Evolutionary conservation across 331 rosid genomes (phyloP).

Genomic region (Stylosanthes scabra): DNA sequence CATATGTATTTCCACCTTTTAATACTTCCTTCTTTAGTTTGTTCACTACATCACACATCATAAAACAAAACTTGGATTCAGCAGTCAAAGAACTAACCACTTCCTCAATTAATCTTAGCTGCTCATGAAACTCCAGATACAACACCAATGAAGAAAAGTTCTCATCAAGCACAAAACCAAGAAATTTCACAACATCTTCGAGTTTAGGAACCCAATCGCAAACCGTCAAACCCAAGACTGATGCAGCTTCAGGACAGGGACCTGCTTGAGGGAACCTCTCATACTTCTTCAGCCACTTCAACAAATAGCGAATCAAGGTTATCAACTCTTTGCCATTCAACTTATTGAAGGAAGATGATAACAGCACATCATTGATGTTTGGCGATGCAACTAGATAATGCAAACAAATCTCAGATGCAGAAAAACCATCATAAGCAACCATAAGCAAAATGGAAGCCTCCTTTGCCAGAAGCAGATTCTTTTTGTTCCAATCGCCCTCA

Average conservation of each 20-base stretch:
- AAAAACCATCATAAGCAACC: constrained; percentile 82
- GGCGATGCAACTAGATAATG: constrained; percentile 78
- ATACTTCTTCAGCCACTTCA: constrained; percentile 89
- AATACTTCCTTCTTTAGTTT: constrained; percentile 56
- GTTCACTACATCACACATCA: constrained; percentile 54
- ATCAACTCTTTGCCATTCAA: constrained; percentile 68
- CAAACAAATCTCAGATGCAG: constrained; percentile 66
- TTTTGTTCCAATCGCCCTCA: constrained; percentile 43
- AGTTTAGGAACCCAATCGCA: constrained; percentile 86
- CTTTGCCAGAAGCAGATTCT: constrained; percentile 53
- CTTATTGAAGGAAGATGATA: constrained; percentile 62
- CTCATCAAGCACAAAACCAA: constrained; percentile 69
- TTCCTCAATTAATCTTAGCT: constrained; percentile 63
- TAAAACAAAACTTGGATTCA: constrained; percentile 65
- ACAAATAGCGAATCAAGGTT: constrained; percentile 65
- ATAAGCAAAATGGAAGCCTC: constrained; percentile 81
- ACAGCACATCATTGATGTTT: constrained; percentile 58
- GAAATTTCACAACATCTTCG: constrained; percentile 68
- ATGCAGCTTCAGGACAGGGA: constrained; percentile 57
- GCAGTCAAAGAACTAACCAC: constrained; percentile 60
- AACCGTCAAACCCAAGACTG: constrained; percentile 58
- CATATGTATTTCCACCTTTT: constrained; percentile 35
- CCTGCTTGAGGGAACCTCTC: constrained; percentile 81
- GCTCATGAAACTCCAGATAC: constrained; percentile 76
- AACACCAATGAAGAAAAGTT: constrained; percentile 74